These are phyloP conservation scores for Botrytis tulipae DNA, from an alignment of 2,329 filamentous ascomycete species.

Conservation along the genomic window DNA sequence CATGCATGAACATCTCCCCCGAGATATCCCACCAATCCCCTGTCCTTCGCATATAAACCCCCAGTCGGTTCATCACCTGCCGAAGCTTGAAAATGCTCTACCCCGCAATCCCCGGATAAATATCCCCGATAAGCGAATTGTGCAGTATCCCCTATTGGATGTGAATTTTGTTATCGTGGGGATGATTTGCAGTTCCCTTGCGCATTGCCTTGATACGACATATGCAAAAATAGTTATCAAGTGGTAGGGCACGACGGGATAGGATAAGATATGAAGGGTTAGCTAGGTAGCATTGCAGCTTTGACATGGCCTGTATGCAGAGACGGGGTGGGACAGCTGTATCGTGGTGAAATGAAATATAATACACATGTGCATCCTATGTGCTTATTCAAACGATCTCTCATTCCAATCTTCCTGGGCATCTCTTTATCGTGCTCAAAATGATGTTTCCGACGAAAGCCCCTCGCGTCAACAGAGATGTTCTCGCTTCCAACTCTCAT, in stretches of 20 bases:
- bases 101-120: conserved; percentile 5
- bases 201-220: not conserved
- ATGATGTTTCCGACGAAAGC: conserved; percentile 1
- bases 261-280: not conserved
- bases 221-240: not conserved
- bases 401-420: not conserved
- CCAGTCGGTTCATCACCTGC: not conserved
- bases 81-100: conserved; percentile 1
- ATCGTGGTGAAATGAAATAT: not conserved
- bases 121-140: not conserved
- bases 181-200: not conserved
- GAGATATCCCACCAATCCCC: conserved; percentile 6
- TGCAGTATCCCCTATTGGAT: not conserved
- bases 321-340: not conserved
- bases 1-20: not conserved
- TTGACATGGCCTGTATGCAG: not conserved
- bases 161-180: not conserved
- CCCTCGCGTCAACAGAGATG: not conserved
- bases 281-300: not conserved
- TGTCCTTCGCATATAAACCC: not conserved
- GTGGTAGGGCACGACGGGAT: not conserved
- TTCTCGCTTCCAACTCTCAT: not conserved
- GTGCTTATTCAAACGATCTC: not conserved
- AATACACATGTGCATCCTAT: not conserved
- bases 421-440: not conserved